A percentile compares a stretch with the other conserved stretches of the same genome.
These are phyloP conservation scores for Hymenotorrendiella dingleyae DNA, from an alignment of 2,329 filamentous ascomycete genomes.

Conservation along the genomic window DNA sequence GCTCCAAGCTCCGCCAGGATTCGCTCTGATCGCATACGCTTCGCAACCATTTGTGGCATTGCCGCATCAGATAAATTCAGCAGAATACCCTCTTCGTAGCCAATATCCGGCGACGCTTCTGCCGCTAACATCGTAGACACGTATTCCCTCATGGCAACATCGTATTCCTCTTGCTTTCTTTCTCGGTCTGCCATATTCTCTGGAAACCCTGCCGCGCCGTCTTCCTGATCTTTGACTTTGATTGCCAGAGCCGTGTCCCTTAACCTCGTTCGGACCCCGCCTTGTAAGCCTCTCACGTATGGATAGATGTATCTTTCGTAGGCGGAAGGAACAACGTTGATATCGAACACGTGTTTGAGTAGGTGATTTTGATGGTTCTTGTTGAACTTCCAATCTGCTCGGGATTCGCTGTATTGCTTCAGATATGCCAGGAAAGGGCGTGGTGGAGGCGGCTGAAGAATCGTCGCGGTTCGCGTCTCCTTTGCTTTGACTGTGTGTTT, in stretches of 20 bases:
- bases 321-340: constrained; percentile 61
- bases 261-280: constrained; percentile 64
- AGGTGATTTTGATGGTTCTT: constrained; percentile 85
- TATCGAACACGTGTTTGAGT: constrained; percentile 74
- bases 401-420: constrained; percentile 64
- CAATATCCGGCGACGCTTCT: constrained; percentile 18
- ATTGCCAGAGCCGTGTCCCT: constrained; percentile 59
- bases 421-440: constrained; percentile 71
- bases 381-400: constrained; percentile 86
- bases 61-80: constrained; percentile 40
- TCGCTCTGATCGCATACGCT: constrained; percentile 57
- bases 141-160: constrained; percentile 39
- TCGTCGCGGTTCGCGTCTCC: constrained; percentile 13
- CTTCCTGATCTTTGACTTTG: constrained; percentile 50
- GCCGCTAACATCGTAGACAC: constrained; percentile 24
- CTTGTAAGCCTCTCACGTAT: constrained; percentile 76
- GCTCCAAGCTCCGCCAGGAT: constrained; percentile 49
- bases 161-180: constrained; percentile 36
- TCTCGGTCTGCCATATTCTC: constrained; percentile 41
- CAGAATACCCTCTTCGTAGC: constrained; percentile 29
- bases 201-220: constrained; percentile 42
- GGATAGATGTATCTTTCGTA: constrained; percentile 65
- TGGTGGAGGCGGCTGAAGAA: constrained; percentile 30
- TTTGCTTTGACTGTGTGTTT: constrained; percentile 8
- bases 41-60: constrained; percentile 50